These are phyloP conservation scores for Euphorbia schlechtendalii DNA, from an alignment of 441 rosid genomes.

Conservation along the genomic window DNA sequence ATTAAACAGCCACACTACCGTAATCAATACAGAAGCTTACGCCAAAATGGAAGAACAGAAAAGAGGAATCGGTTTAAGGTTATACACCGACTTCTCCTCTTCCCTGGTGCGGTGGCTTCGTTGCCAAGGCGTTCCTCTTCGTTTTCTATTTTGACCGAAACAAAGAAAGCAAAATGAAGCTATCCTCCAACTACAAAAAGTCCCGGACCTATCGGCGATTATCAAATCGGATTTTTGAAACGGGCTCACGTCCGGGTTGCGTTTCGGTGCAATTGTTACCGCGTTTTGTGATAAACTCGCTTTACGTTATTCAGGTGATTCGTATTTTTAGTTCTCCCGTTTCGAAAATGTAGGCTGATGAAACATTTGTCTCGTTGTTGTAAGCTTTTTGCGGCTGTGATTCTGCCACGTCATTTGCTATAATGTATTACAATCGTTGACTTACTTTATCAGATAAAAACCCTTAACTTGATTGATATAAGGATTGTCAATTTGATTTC, in stretches of 20 bases:
- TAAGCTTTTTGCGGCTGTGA: background rate
- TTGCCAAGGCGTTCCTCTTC: background rate
- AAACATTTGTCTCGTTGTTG: background rate
- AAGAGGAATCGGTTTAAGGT: constrained; percentile 19
- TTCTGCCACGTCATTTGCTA: constrained; percentile 10
- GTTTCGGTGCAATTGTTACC: constrained; percentile 32
- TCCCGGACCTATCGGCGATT: constrained; percentile 69
- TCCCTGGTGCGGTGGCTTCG: constrained; percentile 1
- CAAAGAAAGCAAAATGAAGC: constrained; percentile 8
- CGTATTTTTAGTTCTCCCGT: background rate
- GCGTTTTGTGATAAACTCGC: constrained; percentile 29
- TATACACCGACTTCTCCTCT: constrained; percentile 28
- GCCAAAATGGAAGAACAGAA: background rate
- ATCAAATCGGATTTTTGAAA: constrained; percentile 52
- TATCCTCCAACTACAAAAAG: constrained; percentile 31
- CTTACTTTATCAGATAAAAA: background rate
- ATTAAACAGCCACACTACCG: background rate
- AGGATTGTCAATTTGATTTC: background rate
- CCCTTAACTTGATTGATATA: background rate
- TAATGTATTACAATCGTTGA: background rate
- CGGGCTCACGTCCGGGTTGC: constrained; percentile 64
- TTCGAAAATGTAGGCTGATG: background rate
- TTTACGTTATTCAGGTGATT: constrained; percentile 10
- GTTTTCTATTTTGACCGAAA: constrained; percentile 26
- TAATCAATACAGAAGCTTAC: constrained; percentile 19